Evolutionary conservation across 495 filamentous ascomycete genomes (phyloP), one percentile per base, ranked within the genome.

Genomic region (Aspergillus wentii): DNA sequence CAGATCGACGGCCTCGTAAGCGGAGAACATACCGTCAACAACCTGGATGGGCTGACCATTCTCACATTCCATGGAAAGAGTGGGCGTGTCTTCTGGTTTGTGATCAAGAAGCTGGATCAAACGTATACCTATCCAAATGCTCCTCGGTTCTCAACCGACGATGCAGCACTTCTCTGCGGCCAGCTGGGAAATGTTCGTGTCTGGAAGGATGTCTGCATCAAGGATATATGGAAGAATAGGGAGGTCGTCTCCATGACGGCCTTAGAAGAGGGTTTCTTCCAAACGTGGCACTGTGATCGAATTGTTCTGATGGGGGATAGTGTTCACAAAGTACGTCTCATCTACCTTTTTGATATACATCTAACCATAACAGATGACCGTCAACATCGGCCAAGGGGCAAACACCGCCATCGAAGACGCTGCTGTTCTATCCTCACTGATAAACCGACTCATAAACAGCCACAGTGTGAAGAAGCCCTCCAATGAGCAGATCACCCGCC

Each of bases 51-150:
- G 0, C 37, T 38, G 18, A 38, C 29, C 1, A 17, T 48, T 6
- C 20, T 57, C 1, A 44, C 30, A 0, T 19, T 48, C n/a, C 25
- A 31, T 6, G 53, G 53, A 0, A 54, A 48, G 17, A 26, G 35
- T 10, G 51, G 40, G 5, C 41, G 42, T 8, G 31, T 54, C 2
- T 54, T 41, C 33, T 59, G 52, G 49, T 64, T 51, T 16, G 21
- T 74, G 9, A 64, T 68, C 33, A 41, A 58, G 25, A 71, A 68
- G 30, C 39, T 73, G 13, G 61, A 66, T 28, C 47, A 61, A 33
- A 48, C 32, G 14, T 57, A 61, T 23, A 45, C 42, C 14, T 61
- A 54, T 16, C 48, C 51, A 10, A 51, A 66, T 28, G 57, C 56
- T 8, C 49, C 56, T 5, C 51, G 57, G 15, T 69, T 56, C 46